Evolutionary conservation across 2,329 filamentous ascomycete species (phyloP).

Genomic region (Diaporthe sp.): DNA sequence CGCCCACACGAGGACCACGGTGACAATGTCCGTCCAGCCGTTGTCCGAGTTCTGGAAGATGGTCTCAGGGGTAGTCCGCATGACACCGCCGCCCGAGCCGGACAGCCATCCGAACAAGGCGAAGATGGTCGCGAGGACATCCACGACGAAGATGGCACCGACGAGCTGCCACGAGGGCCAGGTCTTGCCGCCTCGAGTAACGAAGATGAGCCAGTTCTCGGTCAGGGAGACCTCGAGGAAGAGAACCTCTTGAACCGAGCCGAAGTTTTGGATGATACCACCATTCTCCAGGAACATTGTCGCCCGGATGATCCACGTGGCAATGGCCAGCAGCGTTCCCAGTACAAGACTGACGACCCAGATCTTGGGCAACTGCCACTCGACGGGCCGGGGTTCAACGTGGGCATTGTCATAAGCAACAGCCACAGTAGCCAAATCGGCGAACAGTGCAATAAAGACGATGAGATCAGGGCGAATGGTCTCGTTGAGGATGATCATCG

Average conservation of each 20-base stretch:
- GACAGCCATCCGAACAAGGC: constrained; percentile 80
- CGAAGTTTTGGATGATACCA: constrained; percentile 82
- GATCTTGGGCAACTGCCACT: constrained; percentile 87
- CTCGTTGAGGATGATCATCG: constrained; percentile 86
- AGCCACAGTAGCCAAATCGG: constrained; percentile 83
- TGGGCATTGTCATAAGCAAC: constrained; percentile 85
- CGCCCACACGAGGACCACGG: constrained; percentile 74
- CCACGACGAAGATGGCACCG: constrained; percentile 78
- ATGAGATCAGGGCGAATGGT: constrained; percentile 80
- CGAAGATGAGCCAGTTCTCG: constrained; percentile 85
- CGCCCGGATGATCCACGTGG: constrained; percentile 81
- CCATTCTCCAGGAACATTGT: constrained; percentile 78
- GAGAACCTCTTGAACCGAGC: constrained; percentile 80
- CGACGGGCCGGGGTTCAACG: constrained; percentile 80
- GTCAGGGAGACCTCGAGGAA: constrained; percentile 82
- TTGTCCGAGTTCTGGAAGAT: constrained; percentile 53
- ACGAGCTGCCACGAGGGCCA: constrained; percentile 83
- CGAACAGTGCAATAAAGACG: constrained; percentile 85
- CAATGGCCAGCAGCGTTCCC: constrained; percentile 76
- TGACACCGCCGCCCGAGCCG: constrained; percentile 49
- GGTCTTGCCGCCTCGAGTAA: constrained; percentile 80
- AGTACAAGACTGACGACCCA: constrained; percentile 82
- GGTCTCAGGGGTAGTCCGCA: constrained; percentile 43
- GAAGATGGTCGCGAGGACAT: constrained; percentile 80
- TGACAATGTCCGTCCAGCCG: constrained; percentile 66